These are phyloP conservation scores for Colletotrichum lupini DNA, from an alignment of 2,329 filamentous ascomycete genomes.

Conservation along the genomic window DNA sequence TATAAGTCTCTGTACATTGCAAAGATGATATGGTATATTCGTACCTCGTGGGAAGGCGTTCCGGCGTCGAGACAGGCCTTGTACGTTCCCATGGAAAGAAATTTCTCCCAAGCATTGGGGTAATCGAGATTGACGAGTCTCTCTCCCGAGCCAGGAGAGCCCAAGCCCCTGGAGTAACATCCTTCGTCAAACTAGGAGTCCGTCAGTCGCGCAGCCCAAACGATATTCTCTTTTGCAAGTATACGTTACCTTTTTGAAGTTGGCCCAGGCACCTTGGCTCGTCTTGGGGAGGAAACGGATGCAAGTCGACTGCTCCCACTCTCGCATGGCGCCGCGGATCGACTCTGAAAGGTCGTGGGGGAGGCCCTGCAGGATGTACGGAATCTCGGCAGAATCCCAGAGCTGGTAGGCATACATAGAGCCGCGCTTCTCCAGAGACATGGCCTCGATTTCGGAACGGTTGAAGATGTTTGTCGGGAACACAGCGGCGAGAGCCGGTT, in stretches of 20 bases:
- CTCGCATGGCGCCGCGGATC: conserved; percentile 11
- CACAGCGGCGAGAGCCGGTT: not conserved
- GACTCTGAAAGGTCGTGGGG: conserved; percentile 8
- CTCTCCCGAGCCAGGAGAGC: not conserved
- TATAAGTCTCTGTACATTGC: not conserved
- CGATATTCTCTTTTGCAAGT: too few relatives aligned
- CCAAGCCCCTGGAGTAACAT: not conserved
- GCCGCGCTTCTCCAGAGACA: conserved; percentile 11
- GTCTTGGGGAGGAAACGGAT: conserved; percentile 11
- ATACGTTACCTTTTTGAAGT: conserved; percentile 4
- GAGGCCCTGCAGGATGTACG: conserved; percentile 2
- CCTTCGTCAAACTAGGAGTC: not conserved
- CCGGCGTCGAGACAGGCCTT: not conserved
- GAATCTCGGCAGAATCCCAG: not conserved
- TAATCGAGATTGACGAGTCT: not conserved
- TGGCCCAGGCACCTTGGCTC: not conserved
- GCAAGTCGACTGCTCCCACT: conserved; percentile 14
- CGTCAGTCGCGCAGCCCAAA: too few relatives aligned
- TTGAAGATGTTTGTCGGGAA: not conserved
- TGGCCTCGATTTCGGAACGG: conserved; percentile 11
- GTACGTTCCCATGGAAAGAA: accelerated
- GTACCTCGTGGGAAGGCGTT: not conserved
- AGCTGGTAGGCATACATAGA: not conserved
- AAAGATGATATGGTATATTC: not conserved
- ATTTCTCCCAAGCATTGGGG: not conserved